Evolutionary conservation across 2,329 filamentous ascomycete genomes (phyloP).

Genomic region (Rhexocercosporidium sp.): DNA sequence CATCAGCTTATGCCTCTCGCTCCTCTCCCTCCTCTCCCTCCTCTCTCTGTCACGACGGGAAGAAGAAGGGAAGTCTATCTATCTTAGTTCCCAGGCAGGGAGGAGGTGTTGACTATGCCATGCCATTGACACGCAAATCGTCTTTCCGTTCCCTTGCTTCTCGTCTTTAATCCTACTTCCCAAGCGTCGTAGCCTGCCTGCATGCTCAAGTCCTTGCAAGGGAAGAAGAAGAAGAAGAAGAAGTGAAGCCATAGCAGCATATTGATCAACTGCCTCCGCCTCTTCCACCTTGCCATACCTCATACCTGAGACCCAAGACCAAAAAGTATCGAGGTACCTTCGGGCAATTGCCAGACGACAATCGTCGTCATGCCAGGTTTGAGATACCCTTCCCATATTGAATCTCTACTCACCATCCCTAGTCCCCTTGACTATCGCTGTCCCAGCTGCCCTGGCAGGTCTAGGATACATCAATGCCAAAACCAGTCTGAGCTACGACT

Average conservation of each 20-base stretch:
- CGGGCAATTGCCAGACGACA: not conserved
- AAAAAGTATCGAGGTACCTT: not conserved
- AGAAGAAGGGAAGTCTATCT: not conserved
- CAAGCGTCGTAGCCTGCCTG: not conserved
- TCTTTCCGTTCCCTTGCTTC: not conserved
- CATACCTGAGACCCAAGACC: not conserved
- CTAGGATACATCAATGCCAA: constrained; percentile 82
- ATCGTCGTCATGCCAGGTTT: constrained; percentile 34
- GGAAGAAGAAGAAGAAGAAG: not conserved
- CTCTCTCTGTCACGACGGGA: too few species aligned
- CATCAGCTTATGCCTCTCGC: not conserved
- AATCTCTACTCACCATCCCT: constrained; percentile 9
- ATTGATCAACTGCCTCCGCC: not conserved
- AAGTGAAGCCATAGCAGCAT: too few species aligned
- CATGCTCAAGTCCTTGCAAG: not conserved
- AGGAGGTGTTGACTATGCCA: not conserved
- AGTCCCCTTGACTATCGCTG: constrained; percentile 58
- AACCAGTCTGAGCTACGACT: constrained; percentile 70
- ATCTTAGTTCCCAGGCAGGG: not conserved
- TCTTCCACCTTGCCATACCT: not conserved
- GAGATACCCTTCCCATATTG: not conserved
- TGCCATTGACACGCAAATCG: not conserved
- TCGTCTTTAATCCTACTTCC: not conserved
- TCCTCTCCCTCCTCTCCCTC: not conserved
- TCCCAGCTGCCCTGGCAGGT: constrained; percentile 67